These are phyloP conservation scores for Epichloe bromicola DNA, from an alignment of 2,329 filamentous ascomycete species.

Conservation along the genomic window DNA sequence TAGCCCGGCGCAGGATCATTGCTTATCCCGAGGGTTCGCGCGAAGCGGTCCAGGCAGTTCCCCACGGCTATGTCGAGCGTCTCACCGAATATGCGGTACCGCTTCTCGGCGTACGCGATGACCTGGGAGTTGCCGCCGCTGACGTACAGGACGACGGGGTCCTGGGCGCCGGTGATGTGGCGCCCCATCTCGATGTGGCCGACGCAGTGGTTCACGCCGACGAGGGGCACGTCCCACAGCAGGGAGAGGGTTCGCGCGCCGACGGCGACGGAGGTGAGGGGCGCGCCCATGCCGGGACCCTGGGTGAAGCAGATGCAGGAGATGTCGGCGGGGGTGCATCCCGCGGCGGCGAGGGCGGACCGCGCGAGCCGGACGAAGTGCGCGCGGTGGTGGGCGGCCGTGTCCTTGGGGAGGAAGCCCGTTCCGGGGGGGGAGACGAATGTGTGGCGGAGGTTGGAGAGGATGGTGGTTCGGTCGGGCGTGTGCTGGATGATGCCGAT, in stretches of 20 bases:
- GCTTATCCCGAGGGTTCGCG: conserved; percentile 75
- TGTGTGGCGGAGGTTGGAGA: conserved; percentile 90
- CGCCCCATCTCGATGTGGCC: conserved; percentile 99
- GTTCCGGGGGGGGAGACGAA: conserved; percentile 85
- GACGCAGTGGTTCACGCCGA: conserved; percentile 96
- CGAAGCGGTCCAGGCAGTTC: conserved; percentile 94
- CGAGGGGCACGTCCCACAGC: conserved; percentile 77
- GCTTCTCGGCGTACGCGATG: conserved; percentile 86
- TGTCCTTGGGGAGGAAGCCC: conserved; percentile 94
- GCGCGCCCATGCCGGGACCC: conserved; percentile 93
- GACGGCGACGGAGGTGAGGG: conserved; percentile 73
- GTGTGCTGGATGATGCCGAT: conserved; percentile 83
- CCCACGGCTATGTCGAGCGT: conserved; percentile 95
- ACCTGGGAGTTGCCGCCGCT: conserved; percentile 95
- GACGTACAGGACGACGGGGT: conserved; percentile 93
- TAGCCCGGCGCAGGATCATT: conserved; percentile 96
- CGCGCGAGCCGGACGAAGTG: conserved; percentile 77
- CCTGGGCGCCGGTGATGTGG: conserved; percentile 74
- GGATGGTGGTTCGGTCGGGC: conserved; percentile 45
- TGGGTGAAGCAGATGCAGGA: conserved; percentile 93
- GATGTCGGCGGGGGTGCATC: conserved; percentile 49
- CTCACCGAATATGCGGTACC: conserved; percentile 96
- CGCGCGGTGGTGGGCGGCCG: conserved; percentile 76
- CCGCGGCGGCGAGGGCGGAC: conserved; percentile 60
- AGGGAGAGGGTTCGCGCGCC: conserved; percentile 70